Evolutionary conservation across 108 stramenopile species (phyloP).

Genomic region (Cyclotella distinguenda): DNA sequence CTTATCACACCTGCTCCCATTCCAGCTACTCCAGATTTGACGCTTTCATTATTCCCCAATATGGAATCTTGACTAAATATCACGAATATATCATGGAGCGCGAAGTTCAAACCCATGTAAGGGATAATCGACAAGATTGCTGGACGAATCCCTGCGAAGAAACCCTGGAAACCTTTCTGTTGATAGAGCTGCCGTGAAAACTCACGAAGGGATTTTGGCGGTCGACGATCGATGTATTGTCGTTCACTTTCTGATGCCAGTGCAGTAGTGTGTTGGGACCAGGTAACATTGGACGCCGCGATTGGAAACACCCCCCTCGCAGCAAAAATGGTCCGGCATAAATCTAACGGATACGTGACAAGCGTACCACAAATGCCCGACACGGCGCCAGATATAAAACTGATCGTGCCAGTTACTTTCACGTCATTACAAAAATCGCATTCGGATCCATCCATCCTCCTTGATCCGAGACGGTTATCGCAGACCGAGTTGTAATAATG

Average conservation of each 20-base stretch:
- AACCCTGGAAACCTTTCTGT: conserved; percentile 67
- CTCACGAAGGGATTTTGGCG: conserved; percentile 59
- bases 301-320: conserved; percentile 59
- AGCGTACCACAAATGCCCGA: conserved; percentile 84
- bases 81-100: conserved; percentile 78
- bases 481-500: not conserved
- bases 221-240: conserved; percentile 30
- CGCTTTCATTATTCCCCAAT: conserved; percentile 12
- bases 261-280: conserved; percentile 27
- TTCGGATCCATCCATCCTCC: not conserved
- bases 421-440: conserved; percentile 9
- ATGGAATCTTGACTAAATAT: conserved; percentile 30
- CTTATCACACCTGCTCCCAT: conserved; percentile 80
- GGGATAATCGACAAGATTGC: conserved; percentile 86
- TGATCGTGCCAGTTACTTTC: conserved; percentile 18
- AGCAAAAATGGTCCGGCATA: conserved; percentile 90
- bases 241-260: conserved; percentile 19
- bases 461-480: too few species aligned
- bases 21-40: conserved; percentile 66
- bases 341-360: conserved; percentile 92
- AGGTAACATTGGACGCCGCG: conserved; percentile 45
- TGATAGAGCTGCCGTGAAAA: conserved; percentile 65
- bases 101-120: conserved; percentile 94
- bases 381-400: conserved; percentile 77
- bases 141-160: conserved; percentile 84